Percentiles rank a stretch among this genome's conserved stretches.
Conservation (phyloP, 371 early-diverging fungal species). For the Mucor racemosus region DNA sequence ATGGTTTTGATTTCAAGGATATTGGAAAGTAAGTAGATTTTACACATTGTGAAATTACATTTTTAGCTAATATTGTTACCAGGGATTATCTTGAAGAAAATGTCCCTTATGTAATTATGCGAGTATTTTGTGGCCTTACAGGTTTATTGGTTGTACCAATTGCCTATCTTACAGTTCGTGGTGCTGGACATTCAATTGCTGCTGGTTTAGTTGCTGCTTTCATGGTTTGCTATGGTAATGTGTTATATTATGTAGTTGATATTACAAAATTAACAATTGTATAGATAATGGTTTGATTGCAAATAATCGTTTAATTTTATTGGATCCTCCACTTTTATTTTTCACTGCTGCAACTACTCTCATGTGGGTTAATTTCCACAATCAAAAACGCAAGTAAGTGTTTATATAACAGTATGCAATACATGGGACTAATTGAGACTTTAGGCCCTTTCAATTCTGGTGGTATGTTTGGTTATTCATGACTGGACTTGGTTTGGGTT, state of each 20-base stretch:
- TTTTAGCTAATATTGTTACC: not conserved
- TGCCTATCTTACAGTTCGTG: constrained; percentile 50
- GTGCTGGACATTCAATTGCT: constrained; percentile 50
- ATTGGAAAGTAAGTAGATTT: constrained; percentile 75
- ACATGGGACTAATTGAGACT: not conserved
- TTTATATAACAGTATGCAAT: not conserved
- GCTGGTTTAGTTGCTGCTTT: constrained; percentile 48
- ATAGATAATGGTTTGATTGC: constrained; percentile 88
- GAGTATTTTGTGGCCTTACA: constrained; percentile 44
- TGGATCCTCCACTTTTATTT: constrained; percentile 89
- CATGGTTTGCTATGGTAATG: constrained; percentile 53
- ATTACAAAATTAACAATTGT: not conserved
- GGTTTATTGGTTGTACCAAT: constrained; percentile 53
- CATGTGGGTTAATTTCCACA: constrained; percentile 82
- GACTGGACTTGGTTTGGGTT: constrained; percentile 72
- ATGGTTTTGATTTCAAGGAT: constrained; percentile 91
- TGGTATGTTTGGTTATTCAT: constrained; percentile 77
- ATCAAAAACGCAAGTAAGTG: constrained; percentile 45
- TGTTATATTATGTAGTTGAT: not conserved
- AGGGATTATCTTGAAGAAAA: constrained; percentile 50
- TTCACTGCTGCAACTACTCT: constrained; percentile 78
- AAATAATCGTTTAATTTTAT: constrained; percentile 87
- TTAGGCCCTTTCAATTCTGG: constrained; percentile 67
- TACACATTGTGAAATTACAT: too few relatives aligned
- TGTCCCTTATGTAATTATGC: constrained; percentile 51